Conservation (phyloP, 2,329 filamentous ascomycete species). For the Zalaria obscura region DNA sequence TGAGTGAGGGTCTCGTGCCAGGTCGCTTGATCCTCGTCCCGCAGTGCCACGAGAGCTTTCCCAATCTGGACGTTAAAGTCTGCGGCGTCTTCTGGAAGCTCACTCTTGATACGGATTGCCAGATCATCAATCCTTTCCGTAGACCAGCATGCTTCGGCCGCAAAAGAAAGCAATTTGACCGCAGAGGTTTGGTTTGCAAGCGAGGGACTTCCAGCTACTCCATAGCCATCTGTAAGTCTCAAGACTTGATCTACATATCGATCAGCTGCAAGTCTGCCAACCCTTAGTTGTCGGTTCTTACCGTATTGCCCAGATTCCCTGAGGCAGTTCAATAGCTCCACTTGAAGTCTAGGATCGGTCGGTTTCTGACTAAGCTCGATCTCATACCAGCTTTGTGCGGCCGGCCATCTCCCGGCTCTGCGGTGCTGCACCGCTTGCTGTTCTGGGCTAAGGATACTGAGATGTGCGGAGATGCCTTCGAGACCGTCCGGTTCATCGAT, state of each 20-base stretch:
- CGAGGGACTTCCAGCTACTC: neutral
- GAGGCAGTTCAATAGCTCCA: constrained; percentile 73
- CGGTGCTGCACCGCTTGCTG: constrained; percentile 87
- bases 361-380: constrained; percentile 57
- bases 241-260: constrained; percentile 4
- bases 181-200: neutral
- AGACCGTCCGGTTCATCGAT: constrained; percentile 97
- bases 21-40: constrained; percentile 32
- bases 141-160: constrained; percentile 84
- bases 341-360: constrained; percentile 60
- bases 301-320: constrained; percentile 93
- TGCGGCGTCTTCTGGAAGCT: constrained; percentile 32
- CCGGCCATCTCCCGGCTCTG: constrained; percentile 85
- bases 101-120: constrained; percentile 41
- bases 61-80: constrained; percentile 80
- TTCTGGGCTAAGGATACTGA: constrained; percentile 77
- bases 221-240: neutral
- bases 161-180: constrained; percentile 62
- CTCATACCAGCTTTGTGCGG: constrained; percentile 96
- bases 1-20: constrained; percentile 46
- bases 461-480: constrained; percentile 79
- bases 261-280: neutral
- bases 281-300: constrained; percentile 22
- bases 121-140: constrained; percentile 70
- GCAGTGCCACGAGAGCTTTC: constrained; percentile 47